phyloP scores from a whole-genome alignment of 1,284 basidiomycete species.

The Pulchroboletus neoregius region DNA sequence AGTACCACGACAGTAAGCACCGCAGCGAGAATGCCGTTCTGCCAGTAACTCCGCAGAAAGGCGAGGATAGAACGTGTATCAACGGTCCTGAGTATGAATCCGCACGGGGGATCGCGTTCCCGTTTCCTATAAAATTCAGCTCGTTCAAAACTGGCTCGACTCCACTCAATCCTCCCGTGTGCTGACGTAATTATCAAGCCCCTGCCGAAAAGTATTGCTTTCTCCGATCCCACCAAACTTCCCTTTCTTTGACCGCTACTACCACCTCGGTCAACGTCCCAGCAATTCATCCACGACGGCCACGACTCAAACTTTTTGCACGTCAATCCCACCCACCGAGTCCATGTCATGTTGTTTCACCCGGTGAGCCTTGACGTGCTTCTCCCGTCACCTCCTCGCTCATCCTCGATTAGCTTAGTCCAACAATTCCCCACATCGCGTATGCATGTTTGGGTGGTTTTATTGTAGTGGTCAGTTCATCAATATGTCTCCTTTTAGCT shows the following conservation, averaged over 20 bases:
- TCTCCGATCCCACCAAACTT: neutral
- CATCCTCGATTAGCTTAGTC: slow-evolving; percentile 52
- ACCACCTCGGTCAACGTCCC: slow-evolving; percentile 3
- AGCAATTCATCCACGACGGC: neutral
- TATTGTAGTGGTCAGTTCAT: slow-evolving; percentile 64
- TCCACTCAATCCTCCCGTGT: neutral
- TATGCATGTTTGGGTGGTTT: slow-evolving; percentile 87
- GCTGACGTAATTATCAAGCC: slow-evolving; percentile 5
- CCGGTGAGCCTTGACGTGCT: slow-evolving; percentile 20
- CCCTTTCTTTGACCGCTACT: slow-evolving; percentile 1
- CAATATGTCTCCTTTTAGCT: neutral
- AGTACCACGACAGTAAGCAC: neutral
- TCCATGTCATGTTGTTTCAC: slow-evolving; percentile 26
- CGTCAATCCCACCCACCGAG: neutral
- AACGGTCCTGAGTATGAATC: neutral
- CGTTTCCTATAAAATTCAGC: slow-evolving; percentile 6
- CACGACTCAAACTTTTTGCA: slow-evolving; percentile 1
- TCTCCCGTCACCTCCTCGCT: neutral
- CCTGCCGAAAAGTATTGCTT: neutral
- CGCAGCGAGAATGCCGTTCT: slow-evolving; percentile 1
- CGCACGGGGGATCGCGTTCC: no score
- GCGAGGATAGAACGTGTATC: slow-evolving; percentile 13
- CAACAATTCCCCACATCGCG: slow-evolving; percentile 66
- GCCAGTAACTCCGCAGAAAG: slow-evolving; percentile 9
- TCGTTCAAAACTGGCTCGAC: neutral